Evolutionary conservation across 148 eudicot genomes (phyloP).

Genomic region (Dianthus caryophyllus): DNA sequence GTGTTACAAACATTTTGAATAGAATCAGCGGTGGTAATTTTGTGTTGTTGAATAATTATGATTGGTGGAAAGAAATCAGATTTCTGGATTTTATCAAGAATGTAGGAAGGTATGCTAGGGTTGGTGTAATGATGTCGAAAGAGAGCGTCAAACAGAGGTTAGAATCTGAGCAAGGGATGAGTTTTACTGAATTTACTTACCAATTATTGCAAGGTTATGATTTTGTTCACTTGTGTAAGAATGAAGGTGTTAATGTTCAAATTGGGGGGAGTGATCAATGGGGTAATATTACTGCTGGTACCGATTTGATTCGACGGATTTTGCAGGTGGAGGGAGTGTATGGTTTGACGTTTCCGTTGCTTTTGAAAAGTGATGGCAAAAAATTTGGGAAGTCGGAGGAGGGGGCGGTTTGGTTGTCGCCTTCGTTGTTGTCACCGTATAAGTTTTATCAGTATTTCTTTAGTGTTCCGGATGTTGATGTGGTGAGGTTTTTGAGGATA

Average conservation of each 20-base stretch:
- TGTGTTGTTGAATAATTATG: conserved; percentile 64
- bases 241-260: conserved; percentile 62
- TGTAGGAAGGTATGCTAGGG: conserved; percentile 69
- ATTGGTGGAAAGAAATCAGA: conserved; percentile 89
- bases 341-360: conserved; percentile 80
- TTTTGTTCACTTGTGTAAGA: conserved; percentile 53
- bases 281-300: conserved; percentile 94
- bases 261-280: conserved; percentile 96
- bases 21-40: conserved; percentile 29
- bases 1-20: conserved; percentile 22
- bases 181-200: conserved; percentile 81
- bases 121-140: conserved; percentile 79
- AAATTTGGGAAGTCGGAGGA: conserved; percentile 89
- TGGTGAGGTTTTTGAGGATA: conserved; percentile 62
- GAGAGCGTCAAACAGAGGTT: conserved; percentile 74
- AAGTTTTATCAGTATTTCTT: conserved; percentile 90
- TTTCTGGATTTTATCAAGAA: conserved; percentile 67
- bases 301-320: conserved; percentile 70
- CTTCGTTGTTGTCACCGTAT: conserved; percentile 63
- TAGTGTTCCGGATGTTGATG: conserved; percentile 64
- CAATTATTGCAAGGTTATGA: conserved; percentile 86
- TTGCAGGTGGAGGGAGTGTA: conserved; percentile 47
- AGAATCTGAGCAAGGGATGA: conserved; percentile 79
- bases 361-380: conserved; percentile 77
- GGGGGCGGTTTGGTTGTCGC: conserved; percentile 87